These are phyloP conservation scores for Scleromitrula shiraiana DNA, from an alignment of 2,329 filamentous ascomycete genomes.

Conservation along the genomic window DNA sequence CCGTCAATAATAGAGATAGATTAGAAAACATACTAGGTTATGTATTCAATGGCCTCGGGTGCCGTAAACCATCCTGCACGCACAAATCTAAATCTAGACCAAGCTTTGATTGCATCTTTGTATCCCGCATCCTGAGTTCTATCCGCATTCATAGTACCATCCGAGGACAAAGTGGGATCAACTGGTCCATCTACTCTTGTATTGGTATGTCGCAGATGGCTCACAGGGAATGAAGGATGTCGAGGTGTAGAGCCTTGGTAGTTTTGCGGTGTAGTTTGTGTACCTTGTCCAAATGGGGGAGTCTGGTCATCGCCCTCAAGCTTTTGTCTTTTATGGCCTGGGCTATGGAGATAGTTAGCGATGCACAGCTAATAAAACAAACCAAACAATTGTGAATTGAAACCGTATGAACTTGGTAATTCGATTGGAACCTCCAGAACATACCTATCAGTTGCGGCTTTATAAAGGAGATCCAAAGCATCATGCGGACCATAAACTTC, in stretches of 20 bases:
- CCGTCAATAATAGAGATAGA: neutral
- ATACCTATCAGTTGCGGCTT: slow-evolving; percentile 63
- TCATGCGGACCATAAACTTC: slow-evolving; percentile 89
- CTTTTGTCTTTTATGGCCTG: slow-evolving; percentile 28
- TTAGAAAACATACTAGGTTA: slow-evolving; percentile 64
- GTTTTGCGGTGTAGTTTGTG: slow-evolving; percentile 12
- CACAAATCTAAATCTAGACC: slow-evolving; percentile 90
- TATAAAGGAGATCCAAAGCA: slow-evolving; percentile 83
- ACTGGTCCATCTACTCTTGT: slow-evolving; percentile 18
- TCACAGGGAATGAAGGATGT: slow-evolving; percentile 18
- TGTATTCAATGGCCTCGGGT: slow-evolving; percentile 85
- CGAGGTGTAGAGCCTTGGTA: slow-evolving; percentile 13
- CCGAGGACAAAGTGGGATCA: slow-evolving; percentile 24
- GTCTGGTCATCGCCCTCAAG: slow-evolving; percentile 20
- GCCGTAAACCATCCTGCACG: slow-evolving; percentile 94
- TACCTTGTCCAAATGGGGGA: slow-evolving; percentile 20
- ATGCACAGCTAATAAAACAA: slow-evolving; percentile 22
- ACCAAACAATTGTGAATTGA: too few species aligned
- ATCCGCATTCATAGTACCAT: slow-evolving; percentile 10
- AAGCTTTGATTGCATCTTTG: slow-evolving; percentile 70
- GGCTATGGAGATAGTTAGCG: slow-evolving; percentile 34
- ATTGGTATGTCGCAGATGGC: slow-evolving; percentile 14
- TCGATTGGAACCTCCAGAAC: slow-evolving; percentile 20
- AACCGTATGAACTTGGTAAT: too few species aligned
- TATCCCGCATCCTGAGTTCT: slow-evolving; percentile 45